These are phyloP conservation scores for Apophysomyces variabilis DNA, from an alignment of 371 early-diverging fungal species.

Conservation along the genomic window DNA sequence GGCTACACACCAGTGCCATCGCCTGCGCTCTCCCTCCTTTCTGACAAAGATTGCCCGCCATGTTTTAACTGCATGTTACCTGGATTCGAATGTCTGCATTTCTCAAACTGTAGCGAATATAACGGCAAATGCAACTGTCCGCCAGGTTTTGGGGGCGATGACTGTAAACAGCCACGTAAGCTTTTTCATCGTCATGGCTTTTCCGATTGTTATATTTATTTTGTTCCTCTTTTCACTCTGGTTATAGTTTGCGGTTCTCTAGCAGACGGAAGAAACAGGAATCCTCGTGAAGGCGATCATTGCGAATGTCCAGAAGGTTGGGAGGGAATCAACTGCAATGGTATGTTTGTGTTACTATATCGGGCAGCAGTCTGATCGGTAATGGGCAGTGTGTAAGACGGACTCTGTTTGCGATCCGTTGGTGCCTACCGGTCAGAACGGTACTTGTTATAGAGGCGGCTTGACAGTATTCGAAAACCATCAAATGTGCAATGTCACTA, in stretches of 20 bases:
- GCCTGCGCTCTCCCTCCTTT: conserved; percentile 7
- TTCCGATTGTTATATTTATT: not conserved
- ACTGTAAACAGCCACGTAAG: conserved; percentile 81
- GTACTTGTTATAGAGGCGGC: conserved; percentile 85
- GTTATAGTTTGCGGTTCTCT: conserved; percentile 68
- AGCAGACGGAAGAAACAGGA: conserved; percentile 67
- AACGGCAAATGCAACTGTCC: conserved; percentile 86
- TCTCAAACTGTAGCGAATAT: conserved; percentile 76
- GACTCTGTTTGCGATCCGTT: conserved; percentile 79
- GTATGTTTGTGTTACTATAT: conserved; percentile 43
- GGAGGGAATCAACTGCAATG: conserved; percentile 92
- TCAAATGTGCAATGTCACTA: conserved; percentile 90
- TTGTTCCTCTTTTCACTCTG: not conserved
- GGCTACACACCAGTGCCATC: conserved; percentile 4
- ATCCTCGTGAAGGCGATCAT: conserved; percentile 57
- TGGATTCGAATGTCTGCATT: conserved; percentile 78
- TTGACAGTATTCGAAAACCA: conserved; percentile 77
- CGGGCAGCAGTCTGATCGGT: conserved; percentile 5
- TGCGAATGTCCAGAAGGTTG: conserved; percentile 89
- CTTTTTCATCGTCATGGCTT: not conserved
- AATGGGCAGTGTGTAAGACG: conserved; percentile 69
- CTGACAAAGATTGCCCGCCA: conserved; percentile 70
- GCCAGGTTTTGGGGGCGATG: conserved; percentile 89
- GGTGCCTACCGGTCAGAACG: conserved; percentile 77
- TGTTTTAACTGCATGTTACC: conserved; percentile 86